Percentiles rank a stretch among this genome's conserved stretches.
phyloP scores from a whole-genome alignment of 2,329 filamentous ascomycete genomes.

The Cercospora janseana region DNA sequence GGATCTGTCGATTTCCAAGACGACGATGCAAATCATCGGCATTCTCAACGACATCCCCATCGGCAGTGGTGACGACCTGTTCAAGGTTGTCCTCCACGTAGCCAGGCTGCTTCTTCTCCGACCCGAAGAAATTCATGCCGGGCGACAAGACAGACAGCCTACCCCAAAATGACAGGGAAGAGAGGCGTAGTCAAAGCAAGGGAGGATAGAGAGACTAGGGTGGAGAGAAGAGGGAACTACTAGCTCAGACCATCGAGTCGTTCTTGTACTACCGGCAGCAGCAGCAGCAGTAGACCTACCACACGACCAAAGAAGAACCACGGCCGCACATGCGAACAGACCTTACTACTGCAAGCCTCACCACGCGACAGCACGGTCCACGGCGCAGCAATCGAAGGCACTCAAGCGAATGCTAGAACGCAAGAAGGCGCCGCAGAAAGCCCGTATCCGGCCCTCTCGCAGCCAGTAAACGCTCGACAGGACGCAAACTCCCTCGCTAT shows the following conservation, averaged over 20 bases:
- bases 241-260: not conserved
- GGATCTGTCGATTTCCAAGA: constrained; percentile 49
- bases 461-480: too few species aligned
- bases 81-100: constrained; percentile 15
- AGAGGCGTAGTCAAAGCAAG: too few species aligned
- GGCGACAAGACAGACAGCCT: not conserved
- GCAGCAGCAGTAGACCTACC: too few species aligned
- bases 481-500: not conserved
- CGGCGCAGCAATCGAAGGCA: too few species aligned
- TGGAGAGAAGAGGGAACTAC: not conserved
- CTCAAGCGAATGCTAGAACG: too few species aligned
- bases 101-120: constrained; percentile 10
- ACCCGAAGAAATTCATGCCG: constrained; percentile 4
- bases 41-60: constrained; percentile 35
- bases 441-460: too few species aligned
- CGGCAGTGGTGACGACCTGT: constrained; percentile 23
- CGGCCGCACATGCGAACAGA: not conserved
- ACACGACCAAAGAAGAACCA: constrained; percentile 5
- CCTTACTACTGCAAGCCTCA: constrained; percentile 3
- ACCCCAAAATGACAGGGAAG: too few species aligned
- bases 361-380: constrained; percentile 10
- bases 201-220: not conserved
- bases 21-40: constrained; percentile 47
- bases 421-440: too few species aligned
- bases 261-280: constrained; percentile 11